These are phyloP conservation scores for Lumnitzera littorea DNA, from an alignment of 345 rosid genomes.

Conservation along the genomic window DNA sequence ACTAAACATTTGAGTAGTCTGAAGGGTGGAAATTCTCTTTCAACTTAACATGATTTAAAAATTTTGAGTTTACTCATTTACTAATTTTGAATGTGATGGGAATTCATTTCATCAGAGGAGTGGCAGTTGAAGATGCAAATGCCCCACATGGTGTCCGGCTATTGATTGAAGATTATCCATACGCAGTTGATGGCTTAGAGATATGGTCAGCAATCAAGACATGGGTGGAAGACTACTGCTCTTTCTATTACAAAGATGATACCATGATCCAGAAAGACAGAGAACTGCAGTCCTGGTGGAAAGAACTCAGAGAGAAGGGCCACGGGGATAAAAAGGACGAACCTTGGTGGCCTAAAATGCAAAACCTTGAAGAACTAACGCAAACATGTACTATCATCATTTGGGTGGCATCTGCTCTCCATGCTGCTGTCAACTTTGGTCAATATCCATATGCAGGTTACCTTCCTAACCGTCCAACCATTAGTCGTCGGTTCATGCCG, in stretches of 20 bases:
- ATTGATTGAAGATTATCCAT: constrained; percentile 31
- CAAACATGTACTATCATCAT: constrained; percentile 31
- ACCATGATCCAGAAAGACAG: constrained; percentile 17
- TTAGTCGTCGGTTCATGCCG: constrained; percentile 33
- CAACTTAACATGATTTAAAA: background rate
- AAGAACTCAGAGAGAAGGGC: constrained; percentile 27
- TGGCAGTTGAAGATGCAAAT: constrained; percentile 27
- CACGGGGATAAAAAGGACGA: constrained; percentile 35
- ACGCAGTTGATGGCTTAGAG: constrained; percentile 43
- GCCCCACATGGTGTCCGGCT: constrained; percentile 25
- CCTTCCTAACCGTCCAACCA: constrained; percentile 34
- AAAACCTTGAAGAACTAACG: constrained; percentile 21
- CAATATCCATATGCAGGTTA: constrained; percentile 39
- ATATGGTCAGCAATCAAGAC: constrained; percentile 37
- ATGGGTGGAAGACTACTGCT: constrained; percentile 38
- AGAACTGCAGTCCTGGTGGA: constrained; percentile 46
- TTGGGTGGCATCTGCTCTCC: constrained; percentile 41
- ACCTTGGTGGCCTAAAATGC: constrained; percentile 43
- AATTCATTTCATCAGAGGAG: constrained; percentile 22
- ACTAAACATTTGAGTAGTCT: too few relatives aligned
- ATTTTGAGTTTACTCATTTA: background rate
- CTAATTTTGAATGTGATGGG: too few relatives aligned
- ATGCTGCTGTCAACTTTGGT: constrained; percentile 40
- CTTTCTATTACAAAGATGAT: constrained; percentile 26
- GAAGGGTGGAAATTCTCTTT: too few relatives aligned